Conservation (phyloP, 768 basidiomycete species). For the Trametes cinnabarina region DNA sequence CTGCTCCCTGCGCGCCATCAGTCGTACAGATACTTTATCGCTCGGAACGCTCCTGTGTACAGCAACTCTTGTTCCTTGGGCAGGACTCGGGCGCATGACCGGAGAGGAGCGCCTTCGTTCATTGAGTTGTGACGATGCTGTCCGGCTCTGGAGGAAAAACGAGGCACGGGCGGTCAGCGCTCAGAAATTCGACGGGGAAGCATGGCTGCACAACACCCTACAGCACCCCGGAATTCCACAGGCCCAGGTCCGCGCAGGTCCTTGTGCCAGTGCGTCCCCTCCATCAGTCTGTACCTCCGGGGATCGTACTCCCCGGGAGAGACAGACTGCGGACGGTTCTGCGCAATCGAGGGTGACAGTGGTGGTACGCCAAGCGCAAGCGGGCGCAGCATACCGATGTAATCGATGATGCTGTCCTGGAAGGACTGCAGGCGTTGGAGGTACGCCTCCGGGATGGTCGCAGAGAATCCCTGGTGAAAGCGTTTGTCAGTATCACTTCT, state of each 20-base stretch:
- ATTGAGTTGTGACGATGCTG: constrained; percentile 41
- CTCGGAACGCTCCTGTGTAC: no score
- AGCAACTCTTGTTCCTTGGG: neutral
- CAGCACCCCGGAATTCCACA: neutral
- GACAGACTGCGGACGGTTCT: no score
- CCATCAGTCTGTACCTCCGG: neutral
- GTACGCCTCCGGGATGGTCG: constrained; percentile 34
- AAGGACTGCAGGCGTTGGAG: constrained; percentile 35
- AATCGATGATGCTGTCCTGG: constrained; percentile 38
- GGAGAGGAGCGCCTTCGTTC: constrained; percentile 2
- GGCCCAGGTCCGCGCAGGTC: neutral
- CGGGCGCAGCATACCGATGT: constrained; percentile 41
- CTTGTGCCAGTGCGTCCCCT: neutral
- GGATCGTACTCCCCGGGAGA: no score
- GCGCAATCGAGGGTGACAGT: neutral
- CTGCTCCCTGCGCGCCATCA: no score
- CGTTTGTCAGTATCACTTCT: neutral
- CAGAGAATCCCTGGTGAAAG: constrained; percentile 43
- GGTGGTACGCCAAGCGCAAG: neutral
- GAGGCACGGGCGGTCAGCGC: constrained; percentile 14
- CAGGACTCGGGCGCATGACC: neutral
- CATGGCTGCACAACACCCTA: neutral
- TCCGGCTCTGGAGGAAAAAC: constrained; percentile 39
- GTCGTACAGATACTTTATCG: no score
- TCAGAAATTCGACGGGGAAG: neutral